phyloP scores from a whole-genome alignment of 495 filamentous ascomycete species.

The Annulohypoxylon maeteangense region DNA sequence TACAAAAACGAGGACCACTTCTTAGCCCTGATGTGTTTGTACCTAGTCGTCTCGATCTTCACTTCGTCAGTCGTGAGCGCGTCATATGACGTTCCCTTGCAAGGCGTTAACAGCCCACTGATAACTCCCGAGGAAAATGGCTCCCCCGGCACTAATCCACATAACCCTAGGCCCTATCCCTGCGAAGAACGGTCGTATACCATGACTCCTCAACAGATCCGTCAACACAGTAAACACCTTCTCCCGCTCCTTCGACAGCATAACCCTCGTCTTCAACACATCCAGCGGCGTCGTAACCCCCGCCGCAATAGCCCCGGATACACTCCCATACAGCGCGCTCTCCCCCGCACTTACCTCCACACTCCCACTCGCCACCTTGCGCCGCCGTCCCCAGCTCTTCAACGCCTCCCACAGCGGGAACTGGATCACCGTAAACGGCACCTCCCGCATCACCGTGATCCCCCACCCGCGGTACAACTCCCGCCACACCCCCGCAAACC shows the following conservation, averaged over 20 bases:
- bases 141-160: slow-evolving; percentile 95
- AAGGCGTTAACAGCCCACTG: slow-evolving; percentile 86
- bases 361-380: slow-evolving; percentile 29
- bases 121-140: slow-evolving; percentile 95
- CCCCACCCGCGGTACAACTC: slow-evolving; percentile 92
- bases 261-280: slow-evolving; percentile 95
- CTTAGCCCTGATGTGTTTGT: background rate
- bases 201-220: slow-evolving; percentile 74
- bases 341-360: slow-evolving; percentile 73
- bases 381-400: slow-evolving; percentile 66
- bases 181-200: slow-evolving; percentile 81
- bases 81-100: slow-evolving; percentile 52
- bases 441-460: slow-evolving; percentile 93
- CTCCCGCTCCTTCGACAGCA: slow-evolving; percentile 77
- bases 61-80: background rate
- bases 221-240: slow-evolving; percentile 68
- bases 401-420: slow-evolving; percentile 97
- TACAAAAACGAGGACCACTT: slow-evolving; percentile 30
- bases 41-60: slow-evolving; percentile 5
- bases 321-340: slow-evolving; percentile 85
- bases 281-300: slow-evolving; percentile 92
- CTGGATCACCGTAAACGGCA: slow-evolving; percentile 95
- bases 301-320: slow-evolving; percentile 86
- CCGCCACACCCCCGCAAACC: slow-evolving; percentile 68
- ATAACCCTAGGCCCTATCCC: slow-evolving; percentile 88